Evolutionary conservation across 495 filamentous ascomycete species (phyloP), one percentile per base, ranked within the genome.

Genomic region (Hypoxylon fuscum): DNA sequence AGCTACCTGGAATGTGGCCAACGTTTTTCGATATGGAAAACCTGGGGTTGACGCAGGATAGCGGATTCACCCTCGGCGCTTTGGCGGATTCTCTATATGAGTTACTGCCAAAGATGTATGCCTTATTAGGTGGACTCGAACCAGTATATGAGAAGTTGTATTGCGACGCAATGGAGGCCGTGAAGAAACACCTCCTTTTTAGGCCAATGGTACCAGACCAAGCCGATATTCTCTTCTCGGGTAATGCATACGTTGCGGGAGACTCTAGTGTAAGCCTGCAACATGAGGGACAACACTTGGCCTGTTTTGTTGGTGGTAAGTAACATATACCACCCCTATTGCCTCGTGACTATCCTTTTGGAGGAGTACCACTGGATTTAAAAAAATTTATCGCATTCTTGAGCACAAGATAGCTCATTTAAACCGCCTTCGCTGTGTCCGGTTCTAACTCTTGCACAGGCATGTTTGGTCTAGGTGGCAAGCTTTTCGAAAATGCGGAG

Each of bases 1-100:
- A 74, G 10, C 73, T 95, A 10, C 91, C 92, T 1, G 92, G 92
- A 1, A 74, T 79, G 72, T 79, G 77, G 77, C 75, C 77, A 0
- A 63, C 72, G 17, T 64, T 73, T 6, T 75, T 76, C 48, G 53
- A 75, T 40, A 73, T 81, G 50, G 59, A 56, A 21, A 56, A 56
- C 4, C 25, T 55, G 45, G 42, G 66, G 9, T 71, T 77, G 18
- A 40, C 55, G 27, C 32, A 42, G 4, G 75, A 79, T 47, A 61
- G 35, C 23, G 68, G 74, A 69, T 96, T 86, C 67, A 88, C 87
- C 0, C 72, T 96, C 23, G 91, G 89, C 42, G 90, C 85, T 38
- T 81, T 87, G 77, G 85, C 90, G 14, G 92, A 96, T 73, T 92
- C 88, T 3, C 81, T 87, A 15, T 96, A 93, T 68, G 92, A 96